These are phyloP conservation scores for Stagonosporopsis rhizophila DNA, from an alignment of 2,329 filamentous ascomycete species.

Conservation along the genomic window DNA sequence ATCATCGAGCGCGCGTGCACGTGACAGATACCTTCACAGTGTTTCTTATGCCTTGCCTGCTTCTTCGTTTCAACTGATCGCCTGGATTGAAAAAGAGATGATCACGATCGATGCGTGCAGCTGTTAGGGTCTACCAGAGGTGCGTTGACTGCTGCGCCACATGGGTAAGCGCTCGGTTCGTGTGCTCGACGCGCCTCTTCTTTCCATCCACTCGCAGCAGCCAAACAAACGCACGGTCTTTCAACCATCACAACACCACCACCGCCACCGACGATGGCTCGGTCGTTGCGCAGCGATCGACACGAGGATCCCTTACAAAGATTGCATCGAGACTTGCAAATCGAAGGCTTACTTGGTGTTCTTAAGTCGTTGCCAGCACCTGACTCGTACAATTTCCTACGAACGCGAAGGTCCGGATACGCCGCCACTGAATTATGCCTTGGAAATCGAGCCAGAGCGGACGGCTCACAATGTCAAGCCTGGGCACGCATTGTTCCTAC, in stretches of 20 bases:
- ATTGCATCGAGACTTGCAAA: background rate
- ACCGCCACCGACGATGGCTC: slow-evolving; percentile 6
- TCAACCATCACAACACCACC: background rate
- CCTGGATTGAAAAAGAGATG: background rate
- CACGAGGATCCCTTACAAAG: background rate
- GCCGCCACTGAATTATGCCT: background rate
- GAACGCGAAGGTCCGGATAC: background rate
- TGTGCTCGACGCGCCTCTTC: slow-evolving; percentile 10
- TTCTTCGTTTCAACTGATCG: background rate
- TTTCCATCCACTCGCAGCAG: slow-evolving; percentile 6
- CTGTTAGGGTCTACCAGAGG: too few species aligned
- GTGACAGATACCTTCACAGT: background rate
- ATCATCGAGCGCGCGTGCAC: background rate
- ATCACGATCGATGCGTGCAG: background rate
- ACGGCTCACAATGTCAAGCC: background rate
- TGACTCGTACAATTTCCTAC: background rate
- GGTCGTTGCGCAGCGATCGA: background rate
- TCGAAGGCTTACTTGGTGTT: background rate
- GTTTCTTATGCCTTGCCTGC: background rate
- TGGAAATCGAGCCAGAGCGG: background rate
- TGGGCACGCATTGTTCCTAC: slow-evolving; percentile 7
- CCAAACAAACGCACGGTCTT: background rate
- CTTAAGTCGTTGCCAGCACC: slow-evolving; percentile 7
- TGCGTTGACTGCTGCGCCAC: background rate
- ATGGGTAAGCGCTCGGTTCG: slow-evolving; percentile 1